Base-by-base conservation (phyloP, 1,284 basidiomycete species). In the Mycena sp. region DNA sequence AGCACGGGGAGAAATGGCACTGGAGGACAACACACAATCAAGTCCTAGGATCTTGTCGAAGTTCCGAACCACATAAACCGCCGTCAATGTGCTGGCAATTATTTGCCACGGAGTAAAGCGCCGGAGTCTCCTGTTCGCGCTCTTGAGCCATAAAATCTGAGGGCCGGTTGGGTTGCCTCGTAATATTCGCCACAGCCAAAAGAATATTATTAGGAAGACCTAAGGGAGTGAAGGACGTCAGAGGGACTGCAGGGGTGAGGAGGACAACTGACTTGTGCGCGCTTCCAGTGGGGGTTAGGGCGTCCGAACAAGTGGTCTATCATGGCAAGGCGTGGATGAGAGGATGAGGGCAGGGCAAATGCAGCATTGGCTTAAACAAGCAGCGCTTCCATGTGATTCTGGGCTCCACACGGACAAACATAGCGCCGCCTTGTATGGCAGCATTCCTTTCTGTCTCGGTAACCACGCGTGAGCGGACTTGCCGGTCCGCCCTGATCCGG, bases 91-190 rank as follows among this genome's bases (percentile, higher is more conserved):
- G 68, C 88, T 92, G 61, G 95, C 85, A 56, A 98, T 86, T 69
- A 99, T 85, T 74, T 99, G 96, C 91, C 96, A 99, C 21, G 97
- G 97, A 0, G 95, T 93, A 79, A 95, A 98, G 26, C 88, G 87
- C 71, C 35, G 49, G 25, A 94, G 81, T 5, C 73, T 69, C 69
- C 81, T 81, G 72, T 93, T 94, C 9, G 85, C 70, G 41, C 77
- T 77, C 48, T 85, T 83, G 2, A 94, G 73, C 85, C 86, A 88
- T 28, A 91, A 71, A 23, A 93, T 61, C 17, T 86, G 82, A 1
- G 92, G 93, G 21, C 88, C 89, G 14, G 80, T 80, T 7, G 88
- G 83, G 69, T 89, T 88, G 6, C 93, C 93, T 25, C 85, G 82
- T 41, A 86, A 74, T 56, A 98, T 87, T 32, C 92, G 80, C 87